Evolutionary conservation across 257 asterid species (phyloP).

Genomic region (Ilex asprella): DNA sequence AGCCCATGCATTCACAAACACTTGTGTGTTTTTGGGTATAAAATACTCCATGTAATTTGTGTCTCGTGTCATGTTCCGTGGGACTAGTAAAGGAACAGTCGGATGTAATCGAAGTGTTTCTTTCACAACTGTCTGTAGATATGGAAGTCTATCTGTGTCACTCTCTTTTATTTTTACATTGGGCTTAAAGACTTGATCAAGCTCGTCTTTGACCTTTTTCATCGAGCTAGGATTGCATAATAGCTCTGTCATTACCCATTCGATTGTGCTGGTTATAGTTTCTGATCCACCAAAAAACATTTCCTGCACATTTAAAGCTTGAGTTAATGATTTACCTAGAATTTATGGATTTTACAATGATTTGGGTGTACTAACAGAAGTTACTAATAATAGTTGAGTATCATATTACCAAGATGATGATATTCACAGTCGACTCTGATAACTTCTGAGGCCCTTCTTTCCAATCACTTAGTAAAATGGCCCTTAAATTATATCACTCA

Average conservation of each 20-base stretch:
- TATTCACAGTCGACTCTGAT: neutral
- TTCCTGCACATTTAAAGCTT: neutral
- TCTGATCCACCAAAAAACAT: neutral
- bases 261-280: neutral
- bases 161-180: constrained; percentile 15
- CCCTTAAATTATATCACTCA: too few species aligned
- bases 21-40: constrained; percentile 26
- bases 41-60: constrained; percentile 21
- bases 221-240: constrained; percentile 17
- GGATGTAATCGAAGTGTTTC: constrained; percentile 22
- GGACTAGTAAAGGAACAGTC: constrained; percentile 23
- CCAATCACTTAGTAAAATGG: neutral
- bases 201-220: constrained; percentile 21
- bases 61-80: constrained; percentile 19
- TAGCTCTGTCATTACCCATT: too few species aligned
- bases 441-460: neutral
- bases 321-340: too few species aligned
- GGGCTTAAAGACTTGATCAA: constrained; percentile 7
- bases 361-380: too few species aligned
- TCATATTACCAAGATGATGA: neutral
- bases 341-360: too few species aligned
- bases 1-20: neutral
- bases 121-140: constrained; percentile 12
- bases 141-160: constrained; percentile 21
- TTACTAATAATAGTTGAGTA: too few species aligned